A percentile compares a stretch with the other conserved stretches of the same genome.
phyloP scores from a whole-genome alignment of 441 rosid species.

The Gossypium gossypioides region DNA sequence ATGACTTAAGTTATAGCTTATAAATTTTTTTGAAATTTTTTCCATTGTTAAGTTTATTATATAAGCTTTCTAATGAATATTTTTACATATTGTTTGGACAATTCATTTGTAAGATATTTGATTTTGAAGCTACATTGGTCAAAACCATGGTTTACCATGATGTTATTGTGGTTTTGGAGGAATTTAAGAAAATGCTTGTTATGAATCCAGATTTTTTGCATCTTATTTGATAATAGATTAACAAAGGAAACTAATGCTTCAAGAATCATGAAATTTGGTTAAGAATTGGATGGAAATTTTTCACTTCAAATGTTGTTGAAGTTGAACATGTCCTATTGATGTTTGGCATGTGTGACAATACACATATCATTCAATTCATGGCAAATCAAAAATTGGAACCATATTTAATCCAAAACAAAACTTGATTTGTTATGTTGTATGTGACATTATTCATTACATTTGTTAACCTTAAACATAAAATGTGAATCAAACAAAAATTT shows the following conservation, averaged over 20 bases:
- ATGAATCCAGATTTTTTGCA: conserved; percentile 2
- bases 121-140: conserved; percentile 42
- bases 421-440: not conserved
- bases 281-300: conserved; percentile 14
- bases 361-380: not conserved
- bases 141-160: conserved; percentile 19
- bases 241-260: conserved; percentile 17
- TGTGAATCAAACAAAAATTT: not conserved
- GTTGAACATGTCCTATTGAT: conserved; percentile 31
- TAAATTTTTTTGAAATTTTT: conserved; percentile 22
- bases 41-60: conserved; percentile 25
- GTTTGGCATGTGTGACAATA: not conserved
- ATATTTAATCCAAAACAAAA: not conserved
- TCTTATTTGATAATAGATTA: conserved; percentile 15
- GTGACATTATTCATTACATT: not conserved
- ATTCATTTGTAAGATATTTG: conserved; percentile 16
- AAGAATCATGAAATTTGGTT: conserved; percentile 23
- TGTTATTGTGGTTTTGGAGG: conserved; percentile 19
- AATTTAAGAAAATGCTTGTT: conserved; percentile 19
- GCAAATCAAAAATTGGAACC: not conserved
- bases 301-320: not conserved
- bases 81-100: not conserved
- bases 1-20: conserved; percentile 20
- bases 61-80: conserved; percentile 42
- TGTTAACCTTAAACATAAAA: not conserved